Evolutionary conservation across 73 alveolate species (phyloP).

Genomic region (Durusdinium trenchii): DNA sequence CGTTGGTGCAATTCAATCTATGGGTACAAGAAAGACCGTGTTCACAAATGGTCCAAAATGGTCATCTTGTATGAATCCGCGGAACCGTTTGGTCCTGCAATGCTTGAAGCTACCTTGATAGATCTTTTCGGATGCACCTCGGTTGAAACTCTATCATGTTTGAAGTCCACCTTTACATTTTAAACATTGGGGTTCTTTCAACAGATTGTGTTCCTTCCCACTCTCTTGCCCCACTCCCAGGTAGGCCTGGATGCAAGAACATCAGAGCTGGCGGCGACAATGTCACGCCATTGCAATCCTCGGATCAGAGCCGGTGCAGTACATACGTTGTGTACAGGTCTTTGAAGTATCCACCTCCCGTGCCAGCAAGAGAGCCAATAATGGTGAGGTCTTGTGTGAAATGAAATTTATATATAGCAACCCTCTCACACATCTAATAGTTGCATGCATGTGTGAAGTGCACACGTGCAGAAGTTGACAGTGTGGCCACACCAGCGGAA

Average conservation of each 20-base stretch:
- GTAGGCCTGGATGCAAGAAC: constrained; percentile 18
- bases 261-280: constrained; percentile 12
- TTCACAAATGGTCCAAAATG: not conserved
- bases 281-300: not conserved
- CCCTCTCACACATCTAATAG: not conserved
- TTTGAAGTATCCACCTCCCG: not conserved
- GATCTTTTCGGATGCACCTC: not conserved
- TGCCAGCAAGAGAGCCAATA: not conserved
- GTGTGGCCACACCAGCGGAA: not conserved
- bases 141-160: not conserved
- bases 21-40: not conserved
- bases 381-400: not conserved
- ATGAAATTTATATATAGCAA: not conserved
- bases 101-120: constrained; percentile 33
- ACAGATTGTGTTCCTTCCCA: not conserved
- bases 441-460: not conserved
- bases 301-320: not conserved
- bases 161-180: not conserved
- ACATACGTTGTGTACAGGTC: constrained; percentile 34
- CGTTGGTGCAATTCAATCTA: not conserved
- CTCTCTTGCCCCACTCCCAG: not conserved
- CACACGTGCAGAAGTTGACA: not conserved
- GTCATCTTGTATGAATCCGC: not conserved
- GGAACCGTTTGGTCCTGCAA: constrained; percentile 9
- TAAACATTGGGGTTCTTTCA: not conserved